A percentile compares a stretch with the other conserved stretches of the same genome.
Conservation (phyloP, 2,329 filamentous ascomycete genomes). For the Hymenoscyphus albidus region DNA sequence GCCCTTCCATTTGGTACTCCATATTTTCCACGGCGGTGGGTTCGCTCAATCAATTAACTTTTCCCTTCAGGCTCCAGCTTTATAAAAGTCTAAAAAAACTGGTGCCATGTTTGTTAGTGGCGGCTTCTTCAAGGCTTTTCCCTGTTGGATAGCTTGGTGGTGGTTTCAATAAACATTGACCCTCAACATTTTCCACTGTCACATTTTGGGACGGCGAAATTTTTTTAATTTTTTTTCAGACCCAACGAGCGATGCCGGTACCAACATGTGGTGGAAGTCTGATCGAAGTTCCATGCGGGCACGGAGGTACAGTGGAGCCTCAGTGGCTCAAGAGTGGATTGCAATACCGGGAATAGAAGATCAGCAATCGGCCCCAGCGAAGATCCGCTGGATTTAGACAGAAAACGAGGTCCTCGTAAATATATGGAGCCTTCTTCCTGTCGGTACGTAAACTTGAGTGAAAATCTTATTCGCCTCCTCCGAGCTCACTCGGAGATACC, state of each 20-base stretch:
- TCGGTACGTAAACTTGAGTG: not conserved
- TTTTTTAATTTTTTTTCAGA: not conserved
- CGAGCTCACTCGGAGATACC: not conserved
- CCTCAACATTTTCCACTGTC: too few species aligned
- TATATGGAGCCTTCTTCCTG: not conserved
- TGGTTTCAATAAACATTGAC: too few species aligned
- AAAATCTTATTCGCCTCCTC: not conserved
- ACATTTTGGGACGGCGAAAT: too few species aligned
- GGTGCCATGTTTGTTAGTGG: too few species aligned
- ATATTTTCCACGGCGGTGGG: too few species aligned
- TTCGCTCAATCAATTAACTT: too few species aligned
- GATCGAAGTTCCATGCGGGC: not conserved
- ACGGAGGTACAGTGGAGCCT: not conserved
- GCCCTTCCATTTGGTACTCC: too few species aligned
- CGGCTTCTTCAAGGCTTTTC: too few species aligned
- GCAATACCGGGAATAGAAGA: not conserved
- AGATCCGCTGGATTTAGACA: not conserved
- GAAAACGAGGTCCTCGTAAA: not conserved
- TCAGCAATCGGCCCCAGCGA: not conserved
- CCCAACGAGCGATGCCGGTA: not conserved
- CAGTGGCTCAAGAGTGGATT: too few species aligned
- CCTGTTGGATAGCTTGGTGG: too few species aligned
- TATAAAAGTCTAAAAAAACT: too few species aligned
- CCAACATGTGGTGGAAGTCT: conserved; percentile 1
- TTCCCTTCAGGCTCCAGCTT: too few species aligned